Conservation (phyloP, 202 grass and related monocot genomes). For the Musa balbisiana region DNA sequence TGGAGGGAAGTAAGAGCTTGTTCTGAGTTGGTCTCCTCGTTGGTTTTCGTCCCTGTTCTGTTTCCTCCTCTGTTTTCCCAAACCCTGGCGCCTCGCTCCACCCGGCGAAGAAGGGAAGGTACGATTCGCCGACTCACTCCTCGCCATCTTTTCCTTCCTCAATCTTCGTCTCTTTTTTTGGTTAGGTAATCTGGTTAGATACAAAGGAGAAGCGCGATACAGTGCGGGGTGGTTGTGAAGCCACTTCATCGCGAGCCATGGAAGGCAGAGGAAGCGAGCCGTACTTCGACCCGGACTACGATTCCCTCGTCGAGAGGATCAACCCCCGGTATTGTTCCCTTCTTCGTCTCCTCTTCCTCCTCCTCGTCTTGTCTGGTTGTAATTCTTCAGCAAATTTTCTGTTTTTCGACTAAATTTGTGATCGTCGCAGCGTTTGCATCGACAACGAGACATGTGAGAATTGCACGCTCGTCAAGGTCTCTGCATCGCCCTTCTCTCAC, state of each 20-base stretch:
- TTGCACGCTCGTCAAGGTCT: constrained; percentile 60
- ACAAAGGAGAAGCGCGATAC: background rate
- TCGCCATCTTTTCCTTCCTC: no score
- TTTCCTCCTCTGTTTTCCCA: background rate
- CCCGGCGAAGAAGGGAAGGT: background rate
- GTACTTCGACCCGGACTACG: constrained; percentile 82
- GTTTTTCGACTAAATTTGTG: background rate
- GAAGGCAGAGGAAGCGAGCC: constrained; percentile 28
- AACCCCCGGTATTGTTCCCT: constrained; percentile 13
- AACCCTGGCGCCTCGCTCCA: background rate
- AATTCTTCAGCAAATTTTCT: background rate
- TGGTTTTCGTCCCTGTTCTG: no score
- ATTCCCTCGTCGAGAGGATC: constrained; percentile 44
- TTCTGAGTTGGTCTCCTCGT: no score
- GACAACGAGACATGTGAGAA: constrained; percentile 70
- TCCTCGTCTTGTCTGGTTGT: background rate
- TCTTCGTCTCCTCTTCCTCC: background rate
- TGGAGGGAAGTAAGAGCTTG: no score
- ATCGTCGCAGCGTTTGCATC: constrained; percentile 42
- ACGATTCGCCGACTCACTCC: no score
- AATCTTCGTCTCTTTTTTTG: no score
- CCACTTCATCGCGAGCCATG: background rate
- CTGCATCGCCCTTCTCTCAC: no score
- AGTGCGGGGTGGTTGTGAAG: background rate
- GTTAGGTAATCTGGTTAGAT: no score